phyloP scores from a whole-genome alignment of 1,284 basidiomycete species.

The Leccinum colubrinum region DNA sequence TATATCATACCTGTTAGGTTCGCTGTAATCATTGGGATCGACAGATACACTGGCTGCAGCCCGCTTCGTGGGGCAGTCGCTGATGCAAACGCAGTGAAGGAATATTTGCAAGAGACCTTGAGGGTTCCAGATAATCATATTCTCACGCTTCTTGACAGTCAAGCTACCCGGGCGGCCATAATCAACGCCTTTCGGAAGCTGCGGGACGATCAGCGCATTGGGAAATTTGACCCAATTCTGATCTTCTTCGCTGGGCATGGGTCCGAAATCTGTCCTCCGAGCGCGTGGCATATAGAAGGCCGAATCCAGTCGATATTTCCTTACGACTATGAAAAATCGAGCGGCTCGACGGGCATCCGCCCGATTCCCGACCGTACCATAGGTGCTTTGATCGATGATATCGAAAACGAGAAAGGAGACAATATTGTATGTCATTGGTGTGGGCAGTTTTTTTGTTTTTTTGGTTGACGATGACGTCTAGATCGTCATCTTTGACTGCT shows the following conservation, averaged over 20 bases:
- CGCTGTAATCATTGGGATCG: conserved; percentile 58
- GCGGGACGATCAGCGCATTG: conserved; percentile 49
- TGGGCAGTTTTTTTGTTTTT: fast-evolving
- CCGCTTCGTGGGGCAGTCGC: conserved; percentile 55
- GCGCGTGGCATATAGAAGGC: conserved; percentile 40
- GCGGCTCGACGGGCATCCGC: conserved; percentile 17
- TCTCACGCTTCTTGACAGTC: conserved; percentile 45
- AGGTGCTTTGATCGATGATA: conserved; percentile 44
- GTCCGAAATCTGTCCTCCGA: conserved; percentile 49
- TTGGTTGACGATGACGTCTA: neutral
- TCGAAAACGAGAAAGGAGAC: conserved; percentile 44
- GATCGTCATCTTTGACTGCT: conserved; percentile 59
- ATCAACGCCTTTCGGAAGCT: conserved; percentile 51
- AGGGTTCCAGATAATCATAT: conserved; percentile 40
- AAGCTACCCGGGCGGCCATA: conserved; percentile 54
- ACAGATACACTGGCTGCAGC: conserved; percentile 52
- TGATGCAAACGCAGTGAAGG: conserved; percentile 51
- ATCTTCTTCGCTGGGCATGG: conserved; percentile 68
- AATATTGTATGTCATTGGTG: conserved; percentile 40
- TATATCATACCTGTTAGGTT: conserved; percentile 34
- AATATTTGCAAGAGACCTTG: conserved; percentile 40
- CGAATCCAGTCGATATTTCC: no score
- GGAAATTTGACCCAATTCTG: conserved; percentile 54
- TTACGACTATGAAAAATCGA: conserved; percentile 44
- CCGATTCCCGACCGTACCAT: conserved; percentile 56